Percentiles rank a stretch among this genome's conserved stretches.
phyloP scores from a whole-genome alignment of 257 asterid genomes.

The Knoxia roxburghii region DNA sequence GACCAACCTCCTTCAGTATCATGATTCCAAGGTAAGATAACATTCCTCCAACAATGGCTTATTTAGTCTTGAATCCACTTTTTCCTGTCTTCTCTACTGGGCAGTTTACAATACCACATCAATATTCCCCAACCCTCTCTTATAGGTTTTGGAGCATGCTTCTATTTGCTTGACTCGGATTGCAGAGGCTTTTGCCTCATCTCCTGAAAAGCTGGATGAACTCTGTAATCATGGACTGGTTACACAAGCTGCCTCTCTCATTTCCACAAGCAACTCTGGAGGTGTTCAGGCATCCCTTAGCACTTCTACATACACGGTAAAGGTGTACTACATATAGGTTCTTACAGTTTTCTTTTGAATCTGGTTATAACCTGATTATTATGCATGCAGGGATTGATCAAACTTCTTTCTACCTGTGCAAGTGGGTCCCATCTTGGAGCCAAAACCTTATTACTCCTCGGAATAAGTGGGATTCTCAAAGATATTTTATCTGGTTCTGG shows the following conservation, averaged over 20 bases:
- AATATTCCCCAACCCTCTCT: neutral
- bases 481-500: slow-evolving; percentile 91
- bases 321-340: slow-evolving; percentile 6
- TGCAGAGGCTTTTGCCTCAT: slow-evolving; percentile 96
- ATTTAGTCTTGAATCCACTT: slow-evolving; percentile 2
- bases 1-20: slow-evolving; percentile 97
- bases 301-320: slow-evolving; percentile 88
- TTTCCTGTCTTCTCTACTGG: neutral
- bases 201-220: slow-evolving; percentile 89
- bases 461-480: slow-evolving; percentile 90
- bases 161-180: slow-evolving; percentile 95
- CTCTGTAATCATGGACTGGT: slow-evolving; percentile 96
- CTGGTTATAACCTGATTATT: slow-evolving; percentile 24
- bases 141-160: slow-evolving; percentile 87
- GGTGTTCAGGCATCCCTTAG: slow-evolving; percentile 95
- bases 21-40: slow-evolving; percentile 79
- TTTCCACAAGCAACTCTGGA: slow-evolving; percentile 79
- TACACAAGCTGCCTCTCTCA: slow-evolving; percentile 82
- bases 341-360: slow-evolving; percentile 9
- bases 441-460: slow-evolving; percentile 78
- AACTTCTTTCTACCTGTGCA: slow-evolving; percentile 89
- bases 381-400: slow-evolving; percentile 77
- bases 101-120: slow-evolving; percentile 3
- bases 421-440: slow-evolving; percentile 90
- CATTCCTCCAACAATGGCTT: neutral